Evolutionary conservation across 2,329 filamentous ascomycete species (phyloP), one percentile per base, ranked within the genome.

Genomic region (Calonectria henricotiae): DNA sequence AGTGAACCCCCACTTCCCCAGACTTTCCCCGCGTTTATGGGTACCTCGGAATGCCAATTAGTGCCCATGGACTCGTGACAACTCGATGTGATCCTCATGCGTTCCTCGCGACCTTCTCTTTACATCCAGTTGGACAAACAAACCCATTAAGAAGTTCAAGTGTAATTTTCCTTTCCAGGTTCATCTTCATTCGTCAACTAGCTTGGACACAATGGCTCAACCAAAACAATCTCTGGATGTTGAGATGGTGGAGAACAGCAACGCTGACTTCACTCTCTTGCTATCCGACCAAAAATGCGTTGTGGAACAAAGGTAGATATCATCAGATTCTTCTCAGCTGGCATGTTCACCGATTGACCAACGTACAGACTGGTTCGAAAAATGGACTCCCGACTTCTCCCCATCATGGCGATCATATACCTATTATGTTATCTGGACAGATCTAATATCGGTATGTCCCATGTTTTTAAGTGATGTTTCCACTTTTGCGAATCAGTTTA

Each of bases 201-300:
- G 5, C 6, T 25, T 23, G 2, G n/a, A 46, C 43, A 12, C n/a
- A 46, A 46, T 46, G 43, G n/a, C 43, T 46, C 43, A 46, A 46
- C 43, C 11, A 23, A 46, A 46, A n/a, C n/a, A 46, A 12, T 46
- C 43, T 23, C 43, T 46, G 4, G 43, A 23, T 23, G 11, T 46
- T 23, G 43, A 46, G n/a, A 46, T 46, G 43, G 43, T 46, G n/a
- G 43, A 46, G 43, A 20, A 46, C 43, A 23, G 43, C n/a, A 46
- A n/a, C 43, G 20, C 43, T 46, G 43, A 46, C 7, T 46, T 17
- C 3, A 20, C 43, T 1, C 7, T 46, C 8, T 46, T 9, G 9
- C 43, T 46, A 1, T 46, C 43, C 15, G 11, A 46, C 4, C n/a
- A 46, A 46, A n/a, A 46, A 46, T 46, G 43, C n/a, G 12, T 46